Evolutionary conservation across 768 basidiomycete genomes (phyloP).

Genomic region (Chlorophyllum brunneum): DNA sequence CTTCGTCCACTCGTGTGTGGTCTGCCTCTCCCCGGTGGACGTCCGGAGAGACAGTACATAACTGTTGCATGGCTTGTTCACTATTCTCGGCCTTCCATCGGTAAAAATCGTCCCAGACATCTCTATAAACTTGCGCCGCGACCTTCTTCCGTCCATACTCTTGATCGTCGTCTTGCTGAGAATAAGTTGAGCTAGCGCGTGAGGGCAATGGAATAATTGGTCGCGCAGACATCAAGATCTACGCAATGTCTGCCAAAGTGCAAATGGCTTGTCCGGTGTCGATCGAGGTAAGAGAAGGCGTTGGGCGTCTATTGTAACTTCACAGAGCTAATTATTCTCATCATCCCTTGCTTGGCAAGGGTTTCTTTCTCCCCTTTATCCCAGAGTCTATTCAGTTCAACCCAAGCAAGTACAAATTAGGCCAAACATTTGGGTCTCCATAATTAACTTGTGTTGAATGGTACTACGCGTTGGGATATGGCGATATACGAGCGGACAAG

Average conservation of each 20-base stretch:
- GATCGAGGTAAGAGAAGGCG: not conserved
- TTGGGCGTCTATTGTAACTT: not conserved
- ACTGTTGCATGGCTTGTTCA: not conserved
- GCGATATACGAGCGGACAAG: no score
- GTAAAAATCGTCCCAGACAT: slow-evolving; percentile 10
- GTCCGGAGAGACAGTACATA: not conserved
- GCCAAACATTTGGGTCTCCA: no score
- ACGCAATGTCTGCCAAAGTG: not conserved
- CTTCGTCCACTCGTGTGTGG: not conserved
- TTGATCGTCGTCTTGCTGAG: not conserved
- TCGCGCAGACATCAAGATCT: not conserved
- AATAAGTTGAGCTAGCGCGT: not conserved
- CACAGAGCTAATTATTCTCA: no score
- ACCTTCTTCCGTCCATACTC: not conserved
- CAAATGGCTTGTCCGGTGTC: not conserved
- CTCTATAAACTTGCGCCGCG: not conserved
- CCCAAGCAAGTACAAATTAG: no score
- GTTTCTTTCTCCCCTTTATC: no score
- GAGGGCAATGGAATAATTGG: not conserved
- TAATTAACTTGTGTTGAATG: no score
- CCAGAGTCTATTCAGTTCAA: no score
- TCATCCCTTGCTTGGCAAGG: no score
- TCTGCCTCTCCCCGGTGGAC: not conserved
- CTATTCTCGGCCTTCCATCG: slow-evolving; percentile 1
- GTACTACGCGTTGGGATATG: no score